Evolutionary conservation across 1,284 basidiomycete genomes (phyloP), one percentile per base, ranked within the genome.

Genomic region (Anthracocystis panici-leucophaei): DNA sequence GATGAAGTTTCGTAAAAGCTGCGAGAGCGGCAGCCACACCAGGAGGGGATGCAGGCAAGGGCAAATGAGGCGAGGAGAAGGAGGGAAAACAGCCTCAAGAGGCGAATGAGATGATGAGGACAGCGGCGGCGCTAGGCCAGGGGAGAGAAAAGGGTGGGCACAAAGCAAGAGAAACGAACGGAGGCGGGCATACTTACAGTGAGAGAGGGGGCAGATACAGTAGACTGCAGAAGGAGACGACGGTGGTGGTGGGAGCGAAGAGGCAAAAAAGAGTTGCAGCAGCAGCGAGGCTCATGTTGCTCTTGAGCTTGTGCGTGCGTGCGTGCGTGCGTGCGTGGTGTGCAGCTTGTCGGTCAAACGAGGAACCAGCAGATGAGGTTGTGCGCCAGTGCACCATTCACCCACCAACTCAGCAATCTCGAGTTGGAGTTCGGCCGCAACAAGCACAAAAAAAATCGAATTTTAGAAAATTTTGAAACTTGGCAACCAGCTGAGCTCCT

Each of bases 1-100:
- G 59, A 71, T 71, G 68, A 71, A 71, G 68, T 71, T 71, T 65
- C 57, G 27, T n/a, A 31, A 7, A 27, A 57, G 44, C 35, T 46
- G 54, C 54, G 42, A 31, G 54, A 18, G 18, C 35, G 31, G 54
- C 48, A 49, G 48, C 48, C 48, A 49, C 27, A 33, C 10, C 11
- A 25, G 56, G 41, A 55, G 45, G 59, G 29, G 10, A 49, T 49
- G 48, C 48, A 49, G 48, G 27, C 29, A 27, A 31, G 48, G n/a
- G n/a, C 14, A 29, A 49, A 20, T 10, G 48, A n/a, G 20, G 25
- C 14, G 9, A 29, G 27, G 18, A 16, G 7, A 25, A 5, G 45
- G 45, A 18, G 44, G 10, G 45, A 7, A 23, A 20, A 45, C 44
- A 45, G 44, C 44, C 25, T 46, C 45, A 11, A 45, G 44, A 8